A percentile compares a stretch with the other conserved stretches of the same genome.
These are phyloP conservation scores for Crithidia sp. DNA, from an alignment of 208 protist genomes.

Conservation along the genomic window DNA sequence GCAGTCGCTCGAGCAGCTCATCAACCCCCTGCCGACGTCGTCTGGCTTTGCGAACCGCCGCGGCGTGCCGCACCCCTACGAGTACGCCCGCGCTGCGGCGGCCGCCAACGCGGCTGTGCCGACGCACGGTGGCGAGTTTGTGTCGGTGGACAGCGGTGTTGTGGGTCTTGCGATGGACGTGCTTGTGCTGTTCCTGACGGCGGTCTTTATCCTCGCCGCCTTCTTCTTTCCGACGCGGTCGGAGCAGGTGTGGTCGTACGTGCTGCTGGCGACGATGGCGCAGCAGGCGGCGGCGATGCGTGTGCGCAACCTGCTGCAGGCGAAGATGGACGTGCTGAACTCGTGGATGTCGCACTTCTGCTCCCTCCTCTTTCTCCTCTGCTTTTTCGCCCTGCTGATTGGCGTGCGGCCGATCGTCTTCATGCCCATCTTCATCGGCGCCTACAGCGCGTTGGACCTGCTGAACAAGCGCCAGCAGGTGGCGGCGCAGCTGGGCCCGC, in stretches of 20 bases:
- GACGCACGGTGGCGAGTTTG: slow-evolving; percentile 48
- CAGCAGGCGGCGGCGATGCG: slow-evolving; percentile 60
- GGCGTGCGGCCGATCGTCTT: slow-evolving; percentile 48
- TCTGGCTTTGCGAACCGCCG: slow-evolving; percentile 28
- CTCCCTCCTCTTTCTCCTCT: slow-evolving; percentile 58
- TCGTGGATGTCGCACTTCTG: slow-evolving; percentile 61
- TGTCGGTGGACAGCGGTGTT: slow-evolving; percentile 31
- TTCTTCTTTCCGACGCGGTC: slow-evolving; percentile 34
- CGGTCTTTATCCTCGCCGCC: slow-evolving; percentile 21
- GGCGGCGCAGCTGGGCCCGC: slow-evolving; percentile 29
- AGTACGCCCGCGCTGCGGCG: slow-evolving; percentile 39
- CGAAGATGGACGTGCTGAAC: slow-evolving; percentile 43
- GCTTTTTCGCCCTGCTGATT: slow-evolving; percentile 49
- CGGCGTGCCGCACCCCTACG: slow-evolving; percentile 41
- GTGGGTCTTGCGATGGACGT: slow-evolving; percentile 37
- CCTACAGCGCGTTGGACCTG: slow-evolving; percentile 59
- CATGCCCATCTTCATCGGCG: slow-evolving; percentile 42
- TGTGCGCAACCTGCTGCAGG: slow-evolving; percentile 40
- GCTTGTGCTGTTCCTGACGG: slow-evolving; percentile 21
- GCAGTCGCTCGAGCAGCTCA: slow-evolving; percentile 35
- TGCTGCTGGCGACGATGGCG: slow-evolving; percentile 45
- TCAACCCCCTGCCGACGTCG: slow-evolving; percentile 30
- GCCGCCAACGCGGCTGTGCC: slow-evolving; percentile 30
- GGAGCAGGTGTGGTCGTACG: slow-evolving; percentile 37
- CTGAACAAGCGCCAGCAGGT: slow-evolving; percentile 39